A percentile compares a stretch with the other conserved stretches of the same genome.
Evolutionary conservation across 2,329 filamentous ascomycete genomes (phyloP).

Genomic region (Coniochaeta ligniaria): DNA sequence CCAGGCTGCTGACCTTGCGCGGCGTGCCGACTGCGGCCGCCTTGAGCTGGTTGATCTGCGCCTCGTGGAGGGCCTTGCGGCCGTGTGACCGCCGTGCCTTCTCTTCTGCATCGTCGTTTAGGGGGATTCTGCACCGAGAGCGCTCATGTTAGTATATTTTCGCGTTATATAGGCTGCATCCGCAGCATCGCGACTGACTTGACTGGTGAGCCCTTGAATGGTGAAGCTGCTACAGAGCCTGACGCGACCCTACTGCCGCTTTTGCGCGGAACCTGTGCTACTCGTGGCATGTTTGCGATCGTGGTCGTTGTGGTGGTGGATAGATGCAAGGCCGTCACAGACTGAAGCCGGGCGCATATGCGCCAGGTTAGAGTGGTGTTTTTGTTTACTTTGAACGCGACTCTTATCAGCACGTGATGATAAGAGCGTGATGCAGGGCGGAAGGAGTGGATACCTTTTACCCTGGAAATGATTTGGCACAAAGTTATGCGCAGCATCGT

Average conservation of each 20-base stretch:
- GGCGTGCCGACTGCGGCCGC: constrained; percentile 65
- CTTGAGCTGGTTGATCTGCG: constrained; percentile 87
- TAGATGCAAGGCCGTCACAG: background rate
- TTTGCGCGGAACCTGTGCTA: constrained; percentile 46
- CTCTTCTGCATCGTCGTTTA: constrained; percentile 92
- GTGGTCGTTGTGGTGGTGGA: constrained; percentile 9
- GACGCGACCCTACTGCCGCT: constrained; percentile 38
- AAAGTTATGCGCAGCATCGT: background rate
- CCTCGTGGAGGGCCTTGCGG: constrained; percentile 80
- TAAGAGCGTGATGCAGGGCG: background rate
- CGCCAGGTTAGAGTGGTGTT: background rate
- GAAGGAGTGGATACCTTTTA: no score
- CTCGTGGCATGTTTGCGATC: constrained; percentile 44
- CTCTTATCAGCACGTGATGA: background rate
- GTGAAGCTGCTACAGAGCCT: constrained; percentile 39
- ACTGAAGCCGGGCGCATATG: background rate
- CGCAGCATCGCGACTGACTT: constrained; percentile 35
- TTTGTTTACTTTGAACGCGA: constrained; percentile 5
- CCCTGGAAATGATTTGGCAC: no score
- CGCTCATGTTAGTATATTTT: background rate
- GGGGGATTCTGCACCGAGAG: constrained; percentile 61
- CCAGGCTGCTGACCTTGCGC: constrained; percentile 54
- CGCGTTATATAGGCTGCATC: background rate
- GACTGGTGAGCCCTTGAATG: constrained; percentile 45
- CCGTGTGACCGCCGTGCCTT: constrained; percentile 83